Evolutionary conservation across 2,329 filamentous ascomycete species (phyloP).

Genomic region (Raffaelea arxii): DNA sequence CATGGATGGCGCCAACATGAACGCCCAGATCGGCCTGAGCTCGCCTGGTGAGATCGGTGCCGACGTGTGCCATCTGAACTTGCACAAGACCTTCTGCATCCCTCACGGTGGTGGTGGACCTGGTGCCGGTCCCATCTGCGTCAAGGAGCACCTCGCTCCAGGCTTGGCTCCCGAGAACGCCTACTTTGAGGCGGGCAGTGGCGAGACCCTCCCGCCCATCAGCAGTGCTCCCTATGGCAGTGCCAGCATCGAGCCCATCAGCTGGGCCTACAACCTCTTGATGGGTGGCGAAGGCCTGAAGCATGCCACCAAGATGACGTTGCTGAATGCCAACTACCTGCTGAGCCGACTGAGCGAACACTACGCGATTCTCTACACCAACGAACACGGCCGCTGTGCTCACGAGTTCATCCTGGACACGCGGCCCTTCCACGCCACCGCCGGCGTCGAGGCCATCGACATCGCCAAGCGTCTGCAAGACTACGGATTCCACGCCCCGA

Average conservation of each 20-base stretch:
- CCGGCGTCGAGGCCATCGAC: slow-evolving; percentile 84
- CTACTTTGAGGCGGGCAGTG: slow-evolving; percentile 9
- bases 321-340: slow-evolving; percentile 98
- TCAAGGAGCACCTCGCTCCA: slow-evolving; percentile 67
- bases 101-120: slow-evolving; percentile 92
- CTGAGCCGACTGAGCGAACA: slow-evolving; percentile 76
- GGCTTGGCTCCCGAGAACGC: slow-evolving; percentile 52
- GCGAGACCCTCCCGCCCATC: slow-evolving; percentile 40
- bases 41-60: slow-evolving; percentile 92
- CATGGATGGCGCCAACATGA: slow-evolving; percentile 99
- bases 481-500: slow-evolving; percentile 94
- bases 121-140: slow-evolving; percentile 87
- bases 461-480: slow-evolving; percentile 95
- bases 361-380: slow-evolving; percentile 91
- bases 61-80: slow-evolving; percentile 92
- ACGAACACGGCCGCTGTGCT: slow-evolving; percentile 75
- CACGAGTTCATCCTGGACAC: slow-evolving; percentile 96
- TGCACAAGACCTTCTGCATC: slow-evolving; percentile 99
- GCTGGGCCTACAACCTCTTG: slow-evolving; percentile 89
- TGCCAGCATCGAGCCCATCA: slow-evolving; percentile 87
- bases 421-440: slow-evolving; percentile 71
- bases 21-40: slow-evolving; percentile 91
- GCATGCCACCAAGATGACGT: slow-evolving; percentile 80
- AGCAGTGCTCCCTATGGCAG: slow-evolving; percentile 80
- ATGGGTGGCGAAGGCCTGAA: slow-evolving; percentile 79